Evolutionary conservation across 208 protist species (phyloP), one percentile per base, ranked within the genome.

Genomic region (Trypanosoma cruzi): DNA sequence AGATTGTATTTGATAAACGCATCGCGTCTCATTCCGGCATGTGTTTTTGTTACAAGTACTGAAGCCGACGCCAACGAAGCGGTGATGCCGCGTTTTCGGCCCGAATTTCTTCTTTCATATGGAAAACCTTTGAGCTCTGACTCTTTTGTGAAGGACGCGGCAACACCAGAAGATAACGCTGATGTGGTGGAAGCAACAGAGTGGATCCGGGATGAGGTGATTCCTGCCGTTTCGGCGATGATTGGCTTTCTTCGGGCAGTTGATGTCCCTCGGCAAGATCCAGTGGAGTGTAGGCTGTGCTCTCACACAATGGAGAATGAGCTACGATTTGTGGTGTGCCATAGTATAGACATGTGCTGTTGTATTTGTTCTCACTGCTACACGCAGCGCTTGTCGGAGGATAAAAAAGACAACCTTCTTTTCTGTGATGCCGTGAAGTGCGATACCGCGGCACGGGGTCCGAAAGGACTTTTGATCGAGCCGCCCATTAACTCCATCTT

Each of bases 341-440:
- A 71, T 2, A 75, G 61, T 59, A 49, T 61, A 13, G 42, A 65
- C 0, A 64, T 56, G 53, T 94, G 91, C 68, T 96, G 91, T 68
- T 61, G 55, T 36, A 81, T 92, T n/a, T 96, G 91, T 70, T 71
- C 88, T 11, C 81, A 94, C 34, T 94, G 88, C 69, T 91, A 92
- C 73, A 78, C 77, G 0, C 58, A 75, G 20, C 64, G 82, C 4
- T 42, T 94, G 31, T 64, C 20, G n/a, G 64, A 49, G 46, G 60
- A 26, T 40, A 53, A 48, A 24, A 31, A 24, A 29, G 2, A 63
- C 55, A 0, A 28, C 34, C 20, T 37, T 60, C 44, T 94, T 29
- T 73, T 88, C 65, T 28, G 42, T 0, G 77, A 80, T 50, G 88
- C 87, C 0, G 88, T 93, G 13, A 75, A 71, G n/a, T 95, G 90